Evolutionary conservation across 1,139 yeast species (phyloP).

Genomic region (Magnusiomyces tetraspermus): DNA sequence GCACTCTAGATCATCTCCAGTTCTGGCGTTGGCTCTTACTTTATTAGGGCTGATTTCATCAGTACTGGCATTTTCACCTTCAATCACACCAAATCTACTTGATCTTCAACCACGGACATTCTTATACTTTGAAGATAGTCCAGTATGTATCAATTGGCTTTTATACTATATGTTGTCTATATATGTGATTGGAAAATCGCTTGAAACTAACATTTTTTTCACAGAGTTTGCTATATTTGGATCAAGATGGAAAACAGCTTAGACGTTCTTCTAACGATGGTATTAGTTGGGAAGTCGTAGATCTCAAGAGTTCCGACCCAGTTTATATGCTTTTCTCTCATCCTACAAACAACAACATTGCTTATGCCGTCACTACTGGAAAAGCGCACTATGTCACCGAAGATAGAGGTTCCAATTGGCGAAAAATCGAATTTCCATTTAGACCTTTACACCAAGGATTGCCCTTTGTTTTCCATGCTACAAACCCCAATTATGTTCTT

Average conservation of each 20-base stretch:
- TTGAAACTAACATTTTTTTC: too few relatives aligned
- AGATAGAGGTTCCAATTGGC: constrained; percentile 56
- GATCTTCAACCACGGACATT: constrained; percentile 16
- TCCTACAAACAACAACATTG: constrained; percentile 40
- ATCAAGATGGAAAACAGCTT: constrained; percentile 27
- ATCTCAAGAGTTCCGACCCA: constrained; percentile 23
- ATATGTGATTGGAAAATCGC: constrained; percentile 6
- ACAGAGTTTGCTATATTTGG: constrained; percentile 37
- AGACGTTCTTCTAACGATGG: constrained; percentile 52
- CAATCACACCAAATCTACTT: constrained; percentile 9
- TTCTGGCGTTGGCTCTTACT: not conserved
- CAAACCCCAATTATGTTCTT: constrained; percentile 36
- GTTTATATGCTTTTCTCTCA: constrained; percentile 37
- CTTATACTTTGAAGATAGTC: constrained; percentile 19
- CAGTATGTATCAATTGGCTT: constrained; percentile 13
- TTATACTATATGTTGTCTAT: not conserved
- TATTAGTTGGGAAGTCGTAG: constrained; percentile 39
- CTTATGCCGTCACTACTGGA: constrained; percentile 39
- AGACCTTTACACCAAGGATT: constrained; percentile 21
- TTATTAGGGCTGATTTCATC: constrained; percentile 1
- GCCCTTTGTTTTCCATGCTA: constrained; percentile 36
- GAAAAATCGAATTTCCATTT: constrained; percentile 31
- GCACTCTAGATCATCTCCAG: not conserved
- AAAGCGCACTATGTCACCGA: constrained; percentile 42
- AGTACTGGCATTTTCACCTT: not conserved